Base-by-base conservation (phyloP, 768 basidiomycete species). In the Gloeophyllum trabeum region DNA sequence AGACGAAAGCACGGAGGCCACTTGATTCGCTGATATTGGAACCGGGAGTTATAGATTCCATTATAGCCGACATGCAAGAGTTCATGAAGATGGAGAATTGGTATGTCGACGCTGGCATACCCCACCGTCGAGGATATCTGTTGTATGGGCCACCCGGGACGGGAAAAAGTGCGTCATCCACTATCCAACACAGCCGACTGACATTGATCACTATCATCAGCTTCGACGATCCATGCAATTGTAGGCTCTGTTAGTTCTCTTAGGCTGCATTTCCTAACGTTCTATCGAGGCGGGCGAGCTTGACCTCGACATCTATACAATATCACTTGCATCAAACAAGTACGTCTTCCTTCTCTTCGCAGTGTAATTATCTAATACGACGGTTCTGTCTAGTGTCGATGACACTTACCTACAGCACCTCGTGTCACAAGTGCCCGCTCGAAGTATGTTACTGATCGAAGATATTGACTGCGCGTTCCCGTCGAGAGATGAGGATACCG, bases 91-190 rank as follows among this genome's bases (percentile, higher is more conserved):
- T 66, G 4, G 74, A 76, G 44, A 60, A 67, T 18, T 79, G 77
- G 77, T 79, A 78, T 48, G 45, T 59, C 26, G 63, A 67, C 30
- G 69, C 72, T 0, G 76, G 77, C 0, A 78, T 78, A 36, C 76
- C 76, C 1, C 69, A 78, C 47, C 62, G 71, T 6, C 60, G 76
- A 23, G 77, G 77, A 0, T 77, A 75, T 45, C 57, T 78, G 16
- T 56, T 79, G 4, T 61, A 73, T 53, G 77, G 77, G 0, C 74
- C 72, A 16, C 75, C 76, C n/a, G 76, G 76, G 14, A 76, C 73
- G 4, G 76, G 76, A 5, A 79, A 77, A 57, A 76, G 28, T 32
- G 28, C 28, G 28, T 32, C 16, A 10, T 16, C 16, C 28, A 32
- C 16, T 10, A 32, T 32, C 10, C 10, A 32, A 32, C n/a, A n/a